A percentile compares a stretch with the other conserved stretches of the same genome.
Evolutionary conservation across 352 stramenopile genomes (phyloP).

Genomic region (Thraustochytrium striatum): DNA sequence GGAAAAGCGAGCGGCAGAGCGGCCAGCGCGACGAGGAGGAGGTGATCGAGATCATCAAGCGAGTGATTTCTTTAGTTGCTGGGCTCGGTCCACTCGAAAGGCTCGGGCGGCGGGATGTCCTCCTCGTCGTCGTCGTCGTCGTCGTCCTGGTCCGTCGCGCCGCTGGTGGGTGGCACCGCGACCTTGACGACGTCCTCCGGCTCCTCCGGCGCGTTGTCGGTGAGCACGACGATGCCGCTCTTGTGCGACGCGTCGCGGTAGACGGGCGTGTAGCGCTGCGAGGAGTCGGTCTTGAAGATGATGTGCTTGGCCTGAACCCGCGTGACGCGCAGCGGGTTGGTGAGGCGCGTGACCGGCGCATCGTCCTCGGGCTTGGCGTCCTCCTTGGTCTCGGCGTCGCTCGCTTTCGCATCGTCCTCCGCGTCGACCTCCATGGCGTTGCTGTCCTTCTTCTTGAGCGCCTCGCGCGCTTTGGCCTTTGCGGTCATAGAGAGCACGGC

Average conservation of each 20-base stretch:
- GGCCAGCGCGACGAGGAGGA: no score
- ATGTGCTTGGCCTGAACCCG: constrained; percentile 38
- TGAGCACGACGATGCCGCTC: constrained; percentile 41
- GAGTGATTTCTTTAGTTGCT: no score
- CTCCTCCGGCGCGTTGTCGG: constrained; percentile 9
- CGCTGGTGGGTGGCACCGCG: constrained; percentile 12
- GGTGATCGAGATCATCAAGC: no score
- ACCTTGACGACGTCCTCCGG: constrained; percentile 43
- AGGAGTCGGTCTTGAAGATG: constrained; percentile 16
- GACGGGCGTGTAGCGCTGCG: constrained; percentile 26
- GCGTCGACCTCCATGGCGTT: constrained; percentile 40
- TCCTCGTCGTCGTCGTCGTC: constrained; percentile 21
- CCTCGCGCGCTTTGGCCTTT: constrained; percentile 83
- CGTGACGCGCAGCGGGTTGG: constrained; percentile 46
- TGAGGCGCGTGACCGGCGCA: constrained; percentile 26
- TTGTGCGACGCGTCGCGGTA: not conserved
- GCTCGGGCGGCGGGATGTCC: constrained; percentile 11
- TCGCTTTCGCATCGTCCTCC: not conserved
- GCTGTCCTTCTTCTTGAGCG: constrained; percentile 43
- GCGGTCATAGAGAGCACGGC: constrained; percentile 94
- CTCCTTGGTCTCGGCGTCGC: not conserved
- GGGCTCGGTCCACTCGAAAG: constrained; percentile 27
- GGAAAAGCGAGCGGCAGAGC: no score
- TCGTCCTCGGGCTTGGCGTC: not conserved
- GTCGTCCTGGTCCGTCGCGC: not conserved